Evolutionary conservation across 306 rosid species (phyloP), one percentile per base, ranked within the genome.

Genomic region (Pyrus communis): DNA sequence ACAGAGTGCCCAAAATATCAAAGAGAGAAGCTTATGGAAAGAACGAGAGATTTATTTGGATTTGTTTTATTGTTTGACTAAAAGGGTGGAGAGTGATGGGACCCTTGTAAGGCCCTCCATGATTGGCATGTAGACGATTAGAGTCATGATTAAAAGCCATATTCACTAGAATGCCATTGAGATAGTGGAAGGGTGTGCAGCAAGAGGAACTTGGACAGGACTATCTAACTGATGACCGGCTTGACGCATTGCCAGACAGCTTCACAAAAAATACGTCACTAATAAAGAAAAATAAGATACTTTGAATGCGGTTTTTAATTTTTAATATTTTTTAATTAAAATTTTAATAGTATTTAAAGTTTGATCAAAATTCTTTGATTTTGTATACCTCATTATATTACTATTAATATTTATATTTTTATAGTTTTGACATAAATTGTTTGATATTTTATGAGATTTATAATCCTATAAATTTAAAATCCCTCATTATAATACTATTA

Each of bases 101-200:
- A 74, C 87, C 88, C 30, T 52, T 8, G 14, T 5, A 40, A 54
- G 74, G 68, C 65, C 79, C 82, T 68, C 81, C 79, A 81, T 85
- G 84, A 88, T 84, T 79, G 91, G 31, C 77, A 85, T 72, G 70
- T 65, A 22, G 38, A 28, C 33, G 11, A 65, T 59, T 1, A 46
- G 13, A 5, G 70, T 46, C 82, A 60, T 6, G 7, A 13, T 7
- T 18, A 1, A 3, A 10, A 27, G 3, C 4, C 2, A 9, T 38
- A 57, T 74, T 84, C 45, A 84, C 87, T 28, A 23, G 51, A 69
- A 52, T 54, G 68, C 76, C 80, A 73, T 65, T 67, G 3, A 1
- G 18, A 65, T 4, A 0, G 28, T 3, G 5, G 22, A 17, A 62
- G 18, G 42, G 67, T 62, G 5, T 7, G 63, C 2, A 40, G 45